Evolutionary conservation across 768 basidiomycete genomes (phyloP).

Genomic region (Porphyrellus cyaneotinctus): DNA sequence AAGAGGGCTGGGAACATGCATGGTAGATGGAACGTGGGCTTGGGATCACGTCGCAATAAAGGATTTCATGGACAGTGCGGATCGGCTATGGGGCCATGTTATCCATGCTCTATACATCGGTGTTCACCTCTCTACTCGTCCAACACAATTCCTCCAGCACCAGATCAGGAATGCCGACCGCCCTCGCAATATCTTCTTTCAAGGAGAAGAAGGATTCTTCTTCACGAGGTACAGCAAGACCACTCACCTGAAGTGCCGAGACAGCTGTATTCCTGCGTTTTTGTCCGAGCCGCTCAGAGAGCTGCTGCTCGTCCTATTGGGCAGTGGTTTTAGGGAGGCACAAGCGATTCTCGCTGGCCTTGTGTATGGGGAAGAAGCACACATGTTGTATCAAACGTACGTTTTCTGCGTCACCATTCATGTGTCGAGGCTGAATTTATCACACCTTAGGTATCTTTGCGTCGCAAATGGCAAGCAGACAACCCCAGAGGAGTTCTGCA

Average conservation of each 20-base stretch:
- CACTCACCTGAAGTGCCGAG: not conserved
- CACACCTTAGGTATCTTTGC: not conserved
- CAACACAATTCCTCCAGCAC: slow-evolving; percentile 1
- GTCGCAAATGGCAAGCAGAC: not conserved
- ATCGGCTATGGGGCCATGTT: not conserved
- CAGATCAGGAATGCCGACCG: slow-evolving; percentile 2
- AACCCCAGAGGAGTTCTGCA: not conserved
- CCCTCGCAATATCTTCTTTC: slow-evolving; percentile 5
- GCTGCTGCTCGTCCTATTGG: not conserved
- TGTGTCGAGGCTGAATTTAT: not conserved
- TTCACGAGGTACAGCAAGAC: slow-evolving; percentile 11
- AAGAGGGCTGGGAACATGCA: not conserved
- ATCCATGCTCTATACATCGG: slow-evolving; percentile 1
- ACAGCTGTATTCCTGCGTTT: slow-evolving; percentile 1
- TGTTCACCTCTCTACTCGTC: not conserved
- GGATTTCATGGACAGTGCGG: not conserved
- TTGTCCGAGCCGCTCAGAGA: not conserved
- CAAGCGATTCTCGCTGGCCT: slow-evolving; percentile 1
- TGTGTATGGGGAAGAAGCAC: not conserved
- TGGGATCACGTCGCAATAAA: not conserved
- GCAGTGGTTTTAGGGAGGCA: slow-evolving; percentile 1
- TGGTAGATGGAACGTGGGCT: not conserved
- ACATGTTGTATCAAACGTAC: not conserved
- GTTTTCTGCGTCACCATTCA: not conserved
- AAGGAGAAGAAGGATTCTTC: not conserved